Conservation (phyloP, 495 filamentous ascomycete genomes). For the Polyplosphaeria fusca region DNA sequence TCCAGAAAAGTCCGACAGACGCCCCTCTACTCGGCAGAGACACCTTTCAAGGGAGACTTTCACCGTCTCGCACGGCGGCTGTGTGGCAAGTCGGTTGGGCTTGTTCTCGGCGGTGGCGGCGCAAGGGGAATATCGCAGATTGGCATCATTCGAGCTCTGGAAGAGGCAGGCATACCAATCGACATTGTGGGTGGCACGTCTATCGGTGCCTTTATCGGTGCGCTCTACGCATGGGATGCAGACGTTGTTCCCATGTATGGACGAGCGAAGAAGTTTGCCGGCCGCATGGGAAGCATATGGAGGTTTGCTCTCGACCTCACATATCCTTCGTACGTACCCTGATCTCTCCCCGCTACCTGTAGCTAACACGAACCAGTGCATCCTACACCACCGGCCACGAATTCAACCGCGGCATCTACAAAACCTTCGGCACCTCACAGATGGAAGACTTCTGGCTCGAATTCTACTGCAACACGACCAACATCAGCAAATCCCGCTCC, state of each 20-base stretch:
- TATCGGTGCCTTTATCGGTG: conserved; percentile 96
- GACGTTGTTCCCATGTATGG: conserved; percentile 97
- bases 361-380: conserved; percentile 27
- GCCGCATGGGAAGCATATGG: conserved; percentile 97
- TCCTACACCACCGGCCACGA: conserved; percentile 98
- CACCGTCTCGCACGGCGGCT: conserved; percentile 86
- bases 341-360: conserved; percentile 34
- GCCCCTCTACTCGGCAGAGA: conserved; percentile 84
- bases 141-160: conserved; percentile 89
- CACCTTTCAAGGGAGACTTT: conserved; percentile 93
- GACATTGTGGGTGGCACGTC: conserved; percentile 96
- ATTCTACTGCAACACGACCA: conserved; percentile 98
- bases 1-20: conserved; percentile 80
- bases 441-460: conserved; percentile 99
- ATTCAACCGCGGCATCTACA: conserved; percentile 99
- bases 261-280: conserved; percentile 92
- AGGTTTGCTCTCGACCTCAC: conserved; percentile 92
- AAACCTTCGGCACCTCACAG: conserved; percentile 91
- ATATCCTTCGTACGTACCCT: conserved; percentile 64
- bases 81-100: conserved; percentile 89
- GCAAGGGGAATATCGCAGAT: conserved; percentile 88
- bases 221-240: conserved; percentile 90
- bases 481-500: conserved; percentile 82
- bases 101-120: conserved; percentile 91
- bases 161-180: conserved; percentile 94